Evolutionary conservation across 345 rosid species (phyloP).

Genomic region (Limnanthes douglasii): DNA sequence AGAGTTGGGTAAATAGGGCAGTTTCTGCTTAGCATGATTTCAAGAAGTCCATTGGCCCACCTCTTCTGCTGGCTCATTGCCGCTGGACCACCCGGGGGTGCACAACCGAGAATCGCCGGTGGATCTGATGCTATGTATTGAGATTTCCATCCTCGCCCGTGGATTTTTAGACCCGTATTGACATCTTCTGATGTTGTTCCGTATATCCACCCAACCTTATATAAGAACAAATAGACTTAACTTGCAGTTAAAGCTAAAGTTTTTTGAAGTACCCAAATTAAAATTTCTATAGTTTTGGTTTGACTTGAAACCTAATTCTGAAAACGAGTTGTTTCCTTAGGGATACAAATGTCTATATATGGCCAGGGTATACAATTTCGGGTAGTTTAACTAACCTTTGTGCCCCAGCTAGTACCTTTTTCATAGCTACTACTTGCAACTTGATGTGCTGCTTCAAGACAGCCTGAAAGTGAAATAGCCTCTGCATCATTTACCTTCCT

Average conservation of each 20-base stretch:
- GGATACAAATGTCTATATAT: too few relatives aligned
- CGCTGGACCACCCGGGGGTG: constrained; percentile 14
- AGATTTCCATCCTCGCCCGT: constrained; percentile 24
- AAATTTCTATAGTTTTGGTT: too few relatives aligned
- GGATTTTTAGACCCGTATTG: constrained; percentile 25
- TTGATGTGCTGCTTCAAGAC: constrained; percentile 21
- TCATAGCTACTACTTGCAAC: constrained; percentile 39
- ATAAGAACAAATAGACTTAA: background rate
- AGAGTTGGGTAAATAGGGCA: constrained; percentile 15
- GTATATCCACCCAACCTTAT: constrained; percentile 31
- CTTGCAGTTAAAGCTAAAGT: background rate
- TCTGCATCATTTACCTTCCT: constrained; percentile 10
- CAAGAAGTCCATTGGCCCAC: constrained; percentile 38
- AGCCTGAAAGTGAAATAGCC: constrained; percentile 3
- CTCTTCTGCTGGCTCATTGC: constrained; percentile 30
- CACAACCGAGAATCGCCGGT: constrained; percentile 30
- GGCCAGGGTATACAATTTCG: too few relatives aligned
- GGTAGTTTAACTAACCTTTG: constrained; percentile 19
- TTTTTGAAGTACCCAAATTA: background rate
- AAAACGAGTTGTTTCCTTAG: too few relatives aligned
- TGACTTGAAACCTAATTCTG: too few relatives aligned
- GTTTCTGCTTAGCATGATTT: constrained; percentile 13
- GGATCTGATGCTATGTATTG: constrained; percentile 7
- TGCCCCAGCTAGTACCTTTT: constrained; percentile 36
- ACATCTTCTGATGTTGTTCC: constrained; percentile 33